Evolutionary conservation across 768 basidiomycete genomes (phyloP), one percentile per base, ranked within the genome.

Genomic region (Hydnomerulius pinastri): DNA sequence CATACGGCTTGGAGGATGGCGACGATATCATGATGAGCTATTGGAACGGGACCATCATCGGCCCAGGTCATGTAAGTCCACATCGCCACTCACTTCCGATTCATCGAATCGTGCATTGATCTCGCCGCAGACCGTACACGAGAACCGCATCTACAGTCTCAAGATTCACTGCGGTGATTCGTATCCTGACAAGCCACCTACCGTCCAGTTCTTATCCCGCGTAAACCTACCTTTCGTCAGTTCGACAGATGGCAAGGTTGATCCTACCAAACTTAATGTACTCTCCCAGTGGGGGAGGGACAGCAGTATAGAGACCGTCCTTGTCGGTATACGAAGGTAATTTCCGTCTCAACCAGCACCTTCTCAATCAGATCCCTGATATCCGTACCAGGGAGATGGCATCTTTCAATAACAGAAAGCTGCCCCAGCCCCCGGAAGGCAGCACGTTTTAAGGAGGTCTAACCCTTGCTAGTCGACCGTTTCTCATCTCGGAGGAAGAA

Each of bases 1-100:
- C 93, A 17, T 99, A 98, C 63, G 97, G 97, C 33, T 76, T 99
- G 52, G 92, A 92, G 73, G 92, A 98, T 71, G 72, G 86, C 60
- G 95, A 98, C 67, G 97, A 98, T 79, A 88, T 96, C 75, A 77
- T 92, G 76, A 98, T 99, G 95, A 88, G 83, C 73, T 79, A 92
- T 69, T 99, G 97, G 97, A 98, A 97, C 65, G 96, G 97, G 43
- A 99, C 97, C 18, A 95, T 99, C 75, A 92, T 99, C 54, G 97
- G 97, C 8, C 97, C 97, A 27, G 95, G 95, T 44, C 95, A 99
- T 72, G 93, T 95, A 69, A 54, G 90, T 76, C 17, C 18, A n/a
- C 29, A 7, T 24, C 24, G 18, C 29, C 39, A 8, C 37, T 23
- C 29, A 17, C 17, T 46, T 35, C 46, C 46, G 50, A 56, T 47